Evolutionary conservation across 805 yeast species (phyloP).

Genomic region (Tetrapisispora iriomotensis): DNA sequence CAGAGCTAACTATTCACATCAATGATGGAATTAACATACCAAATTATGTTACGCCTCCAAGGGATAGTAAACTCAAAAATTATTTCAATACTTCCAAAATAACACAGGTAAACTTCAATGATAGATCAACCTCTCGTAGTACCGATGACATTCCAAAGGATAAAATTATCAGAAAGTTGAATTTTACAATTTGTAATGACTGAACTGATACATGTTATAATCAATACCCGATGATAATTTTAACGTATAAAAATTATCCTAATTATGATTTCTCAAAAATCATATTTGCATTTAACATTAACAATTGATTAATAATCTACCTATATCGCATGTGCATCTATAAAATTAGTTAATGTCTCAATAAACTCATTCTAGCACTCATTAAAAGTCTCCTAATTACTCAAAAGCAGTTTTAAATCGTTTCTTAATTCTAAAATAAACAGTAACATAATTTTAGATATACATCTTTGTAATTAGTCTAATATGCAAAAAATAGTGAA

Average conservation of each 20-base stretch:
- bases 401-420: no score
- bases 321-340: no score
- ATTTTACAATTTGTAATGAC: conserved; percentile 9
- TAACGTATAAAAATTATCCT: no score
- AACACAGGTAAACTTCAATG: not conserved
- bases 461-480: not conserved
- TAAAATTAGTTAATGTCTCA: no score
- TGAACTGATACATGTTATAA: no score
- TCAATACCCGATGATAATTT: no score
- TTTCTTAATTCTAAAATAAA: no score
- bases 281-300: no score
- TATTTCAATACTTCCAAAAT: conserved; percentile 6
- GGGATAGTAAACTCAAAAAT: conserved; percentile 10
- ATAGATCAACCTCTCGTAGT: conserved; percentile 7
- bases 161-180: conserved; percentile 15
- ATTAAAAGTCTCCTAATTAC: no score
- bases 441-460: not conserved
- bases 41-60: conserved; percentile 18
- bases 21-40: conserved; percentile 11
- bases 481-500: conserved; percentile 2
- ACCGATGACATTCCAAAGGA: conserved; percentile 17
- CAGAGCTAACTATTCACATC: conserved; percentile 11
- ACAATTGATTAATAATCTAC: no score
- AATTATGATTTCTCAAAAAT: no score
- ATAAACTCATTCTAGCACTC: no score